Evolutionary conservation across 1,139 yeast species (phyloP).

Genomic region (Scheffersomyces cryptocercus): DNA sequence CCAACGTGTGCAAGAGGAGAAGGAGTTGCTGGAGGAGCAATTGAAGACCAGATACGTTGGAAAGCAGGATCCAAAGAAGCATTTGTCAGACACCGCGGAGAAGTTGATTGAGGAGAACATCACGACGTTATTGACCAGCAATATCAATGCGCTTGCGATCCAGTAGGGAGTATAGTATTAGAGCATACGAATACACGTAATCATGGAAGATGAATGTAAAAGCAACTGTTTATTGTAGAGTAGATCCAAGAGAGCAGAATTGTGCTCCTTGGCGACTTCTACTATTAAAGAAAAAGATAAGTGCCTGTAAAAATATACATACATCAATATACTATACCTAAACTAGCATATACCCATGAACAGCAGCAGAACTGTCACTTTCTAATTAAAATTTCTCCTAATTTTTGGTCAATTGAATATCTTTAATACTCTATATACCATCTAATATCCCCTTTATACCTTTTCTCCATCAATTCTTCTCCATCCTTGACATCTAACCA

Average conservation of each 20-base stretch:
- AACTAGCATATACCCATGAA: too few relatives aligned
- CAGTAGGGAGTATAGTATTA: conserved; percentile 33
- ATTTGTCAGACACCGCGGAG: conserved; percentile 87
- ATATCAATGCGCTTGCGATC: conserved; percentile 83
- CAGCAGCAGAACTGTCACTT: too few relatives aligned
- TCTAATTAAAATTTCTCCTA: too few relatives aligned
- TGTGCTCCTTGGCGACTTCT: neutral
- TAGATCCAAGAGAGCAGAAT: neutral
- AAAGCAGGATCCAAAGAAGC: conserved; percentile 98
- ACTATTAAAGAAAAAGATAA: too few relatives aligned
- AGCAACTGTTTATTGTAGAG: neutral
- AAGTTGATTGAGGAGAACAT: conserved; percentile 85
- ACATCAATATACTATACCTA: too few relatives aligned
- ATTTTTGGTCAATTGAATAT: too few relatives aligned
- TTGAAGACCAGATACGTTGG: conserved; percentile 96
- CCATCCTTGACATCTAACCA: too few relatives aligned
- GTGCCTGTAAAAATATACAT: too few relatives aligned
- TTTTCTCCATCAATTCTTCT: too few relatives aligned
- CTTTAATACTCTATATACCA: too few relatives aligned
- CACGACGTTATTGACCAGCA: conserved; percentile 82
- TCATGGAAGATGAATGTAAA: neutral
- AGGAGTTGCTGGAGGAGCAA: conserved; percentile 83
- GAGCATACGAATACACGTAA: too few relatives aligned
- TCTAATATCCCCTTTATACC: too few relatives aligned
- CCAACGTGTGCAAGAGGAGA: conserved; percentile 89